Evolutionary conservation across 2,329 filamentous ascomycete species (phyloP), one percentile per base, ranked within the genome.

Genomic region (Colletotrichum higginsianum): DNA sequence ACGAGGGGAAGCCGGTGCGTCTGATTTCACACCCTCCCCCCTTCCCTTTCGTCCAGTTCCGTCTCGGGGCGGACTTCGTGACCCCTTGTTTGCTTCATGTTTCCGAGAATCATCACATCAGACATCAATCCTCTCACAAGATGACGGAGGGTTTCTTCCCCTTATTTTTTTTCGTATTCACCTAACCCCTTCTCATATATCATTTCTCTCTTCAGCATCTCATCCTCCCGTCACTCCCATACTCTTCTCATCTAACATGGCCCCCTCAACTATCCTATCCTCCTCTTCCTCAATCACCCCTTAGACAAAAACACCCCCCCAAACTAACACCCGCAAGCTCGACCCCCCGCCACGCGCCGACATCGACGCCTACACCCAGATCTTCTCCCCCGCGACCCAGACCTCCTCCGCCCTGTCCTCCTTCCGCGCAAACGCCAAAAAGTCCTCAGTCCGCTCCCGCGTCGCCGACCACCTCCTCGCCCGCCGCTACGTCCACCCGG

Each of bases 361-460:
- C 76, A 87, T 92, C 67, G 85, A 87, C 53, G 88, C 92, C 21
- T 94, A 95, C 83, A 87, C 89, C 47, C 84, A 87, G 58, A 85
- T 95, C 77, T 94, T 94, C 84, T 84, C 84, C 42, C 86, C 92
- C 1, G 82, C 85, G 1, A 90, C 90, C 4, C 84, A 85, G 15
- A 91, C 91, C 2, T 76, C 86, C 6, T 89, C 91, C 68, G 88
- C 91, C 13, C 85, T 94, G 16, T 91, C 86, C 72, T 87, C 87
- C 60, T 87, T 93, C 76, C 81, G 81, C 58, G 86, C 91, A 72
- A 94, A 93, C 78, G 91, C 93, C 49, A 86, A 86, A 71, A 87
- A 91, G 79, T 83, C 80, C 49, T 92, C 91, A 1, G 83, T 93
- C 21, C 88, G 92, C 61, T 81, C 84, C 66, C 82, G 83, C 40